Percentiles rank a stretch among this genome's conserved stretches.
These are phyloP conservation scores for Triticum monococcum DNA, from an alignment of 176 grass and related monocot genomes.

Conservation along the genomic window DNA sequence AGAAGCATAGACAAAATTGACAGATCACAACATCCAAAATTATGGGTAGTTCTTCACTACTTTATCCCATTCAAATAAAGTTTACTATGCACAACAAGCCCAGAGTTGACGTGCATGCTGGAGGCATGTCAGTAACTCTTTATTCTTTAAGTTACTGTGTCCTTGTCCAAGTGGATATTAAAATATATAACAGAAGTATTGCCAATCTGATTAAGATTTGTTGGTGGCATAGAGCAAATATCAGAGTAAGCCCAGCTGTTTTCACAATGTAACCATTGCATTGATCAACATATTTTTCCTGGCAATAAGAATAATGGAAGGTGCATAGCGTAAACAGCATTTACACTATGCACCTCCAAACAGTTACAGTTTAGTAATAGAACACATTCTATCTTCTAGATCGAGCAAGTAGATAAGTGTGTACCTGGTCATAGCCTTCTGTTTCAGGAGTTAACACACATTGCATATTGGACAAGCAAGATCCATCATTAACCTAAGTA, in stretches of 20 bases:
- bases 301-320: background rate
- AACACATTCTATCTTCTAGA: background rate
- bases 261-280: slow-evolving; percentile 5
- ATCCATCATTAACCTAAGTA: slow-evolving; percentile 94
- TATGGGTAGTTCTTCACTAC: slow-evolving; percentile 14
- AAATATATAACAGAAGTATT: background rate
- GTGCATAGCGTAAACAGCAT: background rate
- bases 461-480: slow-evolving; percentile 98
- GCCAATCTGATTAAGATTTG: slow-evolving; percentile 7
- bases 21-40: background rate
- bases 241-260: background rate
- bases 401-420: slow-evolving; percentile 14
- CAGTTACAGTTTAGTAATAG: background rate
- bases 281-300: slow-evolving; percentile 7
- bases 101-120: background rate
- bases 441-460: slow-evolving; percentile 84
- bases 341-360: background rate
- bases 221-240: background rate
- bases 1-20: background rate
- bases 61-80: slow-evolving; percentile 11
- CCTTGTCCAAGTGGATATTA: background rate
- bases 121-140: background rate
- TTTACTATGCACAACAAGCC: background rate
- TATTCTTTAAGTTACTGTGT: background rate
- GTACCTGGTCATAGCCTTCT: slow-evolving; percentile 91